Conservation (phyloP, 768 basidiomycete genomes). For the Leccinum broughii region DNA sequence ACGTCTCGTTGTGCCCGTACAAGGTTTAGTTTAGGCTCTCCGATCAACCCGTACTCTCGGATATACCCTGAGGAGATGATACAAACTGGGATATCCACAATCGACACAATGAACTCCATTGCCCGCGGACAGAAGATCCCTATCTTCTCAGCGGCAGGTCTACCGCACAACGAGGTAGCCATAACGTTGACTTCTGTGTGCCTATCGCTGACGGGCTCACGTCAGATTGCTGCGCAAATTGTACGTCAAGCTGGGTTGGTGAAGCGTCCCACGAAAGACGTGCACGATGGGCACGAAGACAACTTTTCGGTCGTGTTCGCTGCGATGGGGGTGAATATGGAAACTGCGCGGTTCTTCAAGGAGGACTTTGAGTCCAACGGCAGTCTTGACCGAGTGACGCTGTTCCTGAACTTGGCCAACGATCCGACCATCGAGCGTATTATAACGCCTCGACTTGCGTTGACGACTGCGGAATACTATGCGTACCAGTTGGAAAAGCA, state of each 20-base stretch:
- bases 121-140: conserved; percentile 99
- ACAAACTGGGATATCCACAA: conserved; percentile 99
- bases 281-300: conserved; percentile 98
- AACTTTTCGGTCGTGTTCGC: conserved; percentile 99
- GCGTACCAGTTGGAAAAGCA: conserved; percentile 99
- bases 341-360: conserved; percentile 99
- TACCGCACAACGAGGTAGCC: conserved; percentile 94
- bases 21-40: conserved; percentile 65
- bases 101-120: conserved; percentile 98
- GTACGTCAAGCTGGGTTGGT: conserved; percentile 99
- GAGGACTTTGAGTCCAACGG: conserved; percentile 99
- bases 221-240: conserved; percentile 97
- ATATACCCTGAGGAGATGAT: conserved; percentile 99
- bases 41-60: conserved; percentile 96
- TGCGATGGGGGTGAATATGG: conserved; percentile 99
- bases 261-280: conserved; percentile 94
- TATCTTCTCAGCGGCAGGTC: conserved; percentile 98
- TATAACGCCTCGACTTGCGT: conserved; percentile 95
- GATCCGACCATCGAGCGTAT: conserved; percentile 99
- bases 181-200: conserved; percentile 22
- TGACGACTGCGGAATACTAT: conserved; percentile 99
- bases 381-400: conserved; percentile 92
- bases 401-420: conserved; percentile 98
- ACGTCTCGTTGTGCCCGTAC: conserved; percentile 9
- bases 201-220: conserved; percentile 22